Base-by-base conservation (phyloP, 2,329 filamentous ascomycete species). In the Didymella pinodella region DNA sequence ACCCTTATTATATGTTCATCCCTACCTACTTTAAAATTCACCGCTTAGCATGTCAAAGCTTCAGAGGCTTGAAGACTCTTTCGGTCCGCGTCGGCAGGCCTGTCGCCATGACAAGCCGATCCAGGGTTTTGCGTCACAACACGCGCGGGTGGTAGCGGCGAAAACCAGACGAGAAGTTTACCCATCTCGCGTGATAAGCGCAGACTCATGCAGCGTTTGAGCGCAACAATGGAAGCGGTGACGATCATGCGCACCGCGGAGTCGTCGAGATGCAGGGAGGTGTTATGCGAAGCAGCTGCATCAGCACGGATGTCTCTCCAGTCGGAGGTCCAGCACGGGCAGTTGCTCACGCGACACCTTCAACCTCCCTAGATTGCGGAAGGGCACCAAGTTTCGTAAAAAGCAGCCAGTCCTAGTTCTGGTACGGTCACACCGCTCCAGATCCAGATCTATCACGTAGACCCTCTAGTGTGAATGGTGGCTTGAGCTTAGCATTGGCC, bases 311-410 rank as follows among this genome's bases (percentile, higher is more conserved):
- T 18, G 32, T 25, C 14, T 36, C 22, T 12, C 29, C 32, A 46
- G 32, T 18, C 41, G 14, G 32, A 38, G 7, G 43, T 51, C 56
- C 54, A 54, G 52, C 34, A 61, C 20, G 48, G 57, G 61, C 51
- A 69, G 51, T 47, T 66, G 63, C 54, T 66, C 70, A 73, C 70
- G 68, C 68, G 67, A 72, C 67, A 48, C 29, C 10, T 52, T 55
- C 43, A 51, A 50, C 46, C 32, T 59, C 40, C 28, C 44, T 44
- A 36, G 44, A 48, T 29, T 25, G 7, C 11, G 36, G 36, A 41
- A 44, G 20, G 43, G 36, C 20, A n/a, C 20, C 34, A 25, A 12
- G 22, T 11, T 28, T 41, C 25, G 41, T 50, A 6, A 47, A 29
- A 12, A n/a, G 44, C 34, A 31, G 22, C 48, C 54, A 26, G n/a